Conservation (phyloP, 2,329 filamentous ascomycete species). For the Teratosphaeria nubilosa region DNA sequence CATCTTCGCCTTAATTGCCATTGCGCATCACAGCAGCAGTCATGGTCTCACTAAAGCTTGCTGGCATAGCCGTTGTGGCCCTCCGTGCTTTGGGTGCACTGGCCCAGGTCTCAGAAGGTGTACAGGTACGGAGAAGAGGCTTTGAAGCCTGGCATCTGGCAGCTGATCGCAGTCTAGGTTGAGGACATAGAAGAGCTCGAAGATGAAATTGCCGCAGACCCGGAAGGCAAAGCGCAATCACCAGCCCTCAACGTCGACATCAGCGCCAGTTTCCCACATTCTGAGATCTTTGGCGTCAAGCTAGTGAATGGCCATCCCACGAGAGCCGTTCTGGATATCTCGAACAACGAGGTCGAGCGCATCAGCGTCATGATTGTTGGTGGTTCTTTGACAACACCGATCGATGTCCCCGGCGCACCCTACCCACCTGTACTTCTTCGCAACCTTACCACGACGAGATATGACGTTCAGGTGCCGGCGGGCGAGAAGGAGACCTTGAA, state of each 20-base stretch:
- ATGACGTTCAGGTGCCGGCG: conserved; percentile 62
- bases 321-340: conserved; percentile 68
- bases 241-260: conserved; percentile 48
- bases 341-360: conserved; percentile 69
- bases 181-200: conserved; percentile 7
- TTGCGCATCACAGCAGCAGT: conserved; percentile 7
- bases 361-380: conserved; percentile 68
- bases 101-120: conserved; percentile 39
- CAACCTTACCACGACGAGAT: conserved; percentile 73
- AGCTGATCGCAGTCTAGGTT: conserved; percentile 11
- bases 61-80: conserved; percentile 61
- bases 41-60: conserved; percentile 67
- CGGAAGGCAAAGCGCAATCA: conserved; percentile 38
- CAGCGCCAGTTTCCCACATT: conserved; percentile 50
- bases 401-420: conserved; percentile 40
- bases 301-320: conserved; percentile 87
- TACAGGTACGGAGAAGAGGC: conserved; percentile 15
- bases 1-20: conserved; percentile 3
- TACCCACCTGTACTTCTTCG: conserved; percentile 53
- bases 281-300: conserved; percentile 87
- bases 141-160: conserved; percentile 14
- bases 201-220: conserved; percentile 4
- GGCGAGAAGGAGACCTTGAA: conserved; percentile 67
- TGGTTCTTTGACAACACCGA: conserved; percentile 58
- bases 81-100: conserved; percentile 56